Evolutionary conservation across 257 asterid species (phyloP), one percentile per base, ranked within the genome.

Genomic region (Echium plantagineum): DNA sequence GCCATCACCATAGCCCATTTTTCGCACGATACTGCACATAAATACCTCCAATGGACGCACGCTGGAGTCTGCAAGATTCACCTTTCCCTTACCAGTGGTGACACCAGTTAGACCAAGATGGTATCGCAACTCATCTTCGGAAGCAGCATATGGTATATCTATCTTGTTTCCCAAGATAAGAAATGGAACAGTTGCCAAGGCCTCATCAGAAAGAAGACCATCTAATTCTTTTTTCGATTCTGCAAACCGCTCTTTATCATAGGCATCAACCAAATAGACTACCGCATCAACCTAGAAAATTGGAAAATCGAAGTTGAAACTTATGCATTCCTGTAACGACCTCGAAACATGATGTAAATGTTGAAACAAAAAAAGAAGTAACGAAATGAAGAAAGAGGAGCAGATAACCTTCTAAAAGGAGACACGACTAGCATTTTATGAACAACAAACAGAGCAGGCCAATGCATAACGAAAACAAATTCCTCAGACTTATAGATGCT

Each of bases 1-100:
- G 38, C 70, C 70, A 49, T 66, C 70, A 31, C 70, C 70, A 15
- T 66, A 66, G 9, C 70, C 70, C 70, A 65, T 66, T 57, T 58
- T 66, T 7, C 64, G 51, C 16, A 66, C 70, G 16, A 66, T 59
- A 64, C 70, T 66, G 70, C 70, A 66, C 70, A 66, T 66, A 60
- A 66, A 66, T 17, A 66, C 70, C 70, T 66, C 70, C 19, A 66
- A 30, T 9, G 70, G 70, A 1, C 70, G 70, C 28, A 66, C 64
- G 48, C 58, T 66, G 48, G 70, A 66, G 15, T 66, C 70, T 26
- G 59, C 9, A 19, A 66, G 64, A 56, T 58, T 66, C 38, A 66
- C 64, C 53, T 66, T 66, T 52, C 64, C 70, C 54, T 66, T 66
- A 15, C 70, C 70, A 30, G 70, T 66, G 51, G 70, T 66, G 26